A percentile compares a stretch with the other conserved stretches of the same genome.
Conservation (phyloP, 805 yeast genomes). For the Candida glaebosa region DNA sequence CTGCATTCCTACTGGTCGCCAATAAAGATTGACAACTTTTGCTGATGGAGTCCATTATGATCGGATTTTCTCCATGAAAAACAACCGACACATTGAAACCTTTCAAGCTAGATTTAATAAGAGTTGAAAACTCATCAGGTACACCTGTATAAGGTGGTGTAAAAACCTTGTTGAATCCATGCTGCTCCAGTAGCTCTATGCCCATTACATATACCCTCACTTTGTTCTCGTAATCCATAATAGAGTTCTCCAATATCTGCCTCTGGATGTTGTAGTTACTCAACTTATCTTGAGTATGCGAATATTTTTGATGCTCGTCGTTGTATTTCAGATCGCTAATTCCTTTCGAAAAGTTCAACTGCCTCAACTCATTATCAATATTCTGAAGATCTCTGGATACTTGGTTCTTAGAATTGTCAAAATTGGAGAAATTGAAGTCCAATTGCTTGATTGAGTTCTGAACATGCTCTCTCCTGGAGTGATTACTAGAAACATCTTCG, state of each 20-base stretch:
- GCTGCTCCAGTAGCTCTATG: background rate
- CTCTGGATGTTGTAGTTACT: conserved; percentile 35
- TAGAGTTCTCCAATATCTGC: conserved; percentile 48
- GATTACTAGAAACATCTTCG: conserved; percentile 22
- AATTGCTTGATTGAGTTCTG: conserved; percentile 8
- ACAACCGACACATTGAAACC: conserved; percentile 16
- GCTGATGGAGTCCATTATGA: background rate
- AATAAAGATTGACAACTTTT: background rate
- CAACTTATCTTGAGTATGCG: conserved; percentile 21
- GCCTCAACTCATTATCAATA: conserved; percentile 16
- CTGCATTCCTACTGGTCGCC: background rate
- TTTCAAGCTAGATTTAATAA: conserved; percentile 14
- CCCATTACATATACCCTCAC: conserved; percentile 22
- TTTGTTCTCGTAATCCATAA: conserved; percentile 29
- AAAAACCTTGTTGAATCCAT: conserved; percentile 18
- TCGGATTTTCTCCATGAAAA: conserved; percentile 6
- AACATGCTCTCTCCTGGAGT: background rate
- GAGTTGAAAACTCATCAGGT: conserved; percentile 18
- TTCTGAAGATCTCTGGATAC: conserved; percentile 17
- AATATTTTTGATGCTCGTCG: conserved; percentile 15
- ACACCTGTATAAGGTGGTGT: conserved; percentile 7
- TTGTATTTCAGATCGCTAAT: conserved; percentile 18
- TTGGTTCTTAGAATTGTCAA: conserved; percentile 12
- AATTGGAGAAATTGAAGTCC: conserved; percentile 17
- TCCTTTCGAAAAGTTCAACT: conserved; percentile 15